Evolutionary conservation across 305 asterid species (phyloP), one percentile per base, ranked within the genome.

Genomic region (Fraxinus greggii): DNA sequence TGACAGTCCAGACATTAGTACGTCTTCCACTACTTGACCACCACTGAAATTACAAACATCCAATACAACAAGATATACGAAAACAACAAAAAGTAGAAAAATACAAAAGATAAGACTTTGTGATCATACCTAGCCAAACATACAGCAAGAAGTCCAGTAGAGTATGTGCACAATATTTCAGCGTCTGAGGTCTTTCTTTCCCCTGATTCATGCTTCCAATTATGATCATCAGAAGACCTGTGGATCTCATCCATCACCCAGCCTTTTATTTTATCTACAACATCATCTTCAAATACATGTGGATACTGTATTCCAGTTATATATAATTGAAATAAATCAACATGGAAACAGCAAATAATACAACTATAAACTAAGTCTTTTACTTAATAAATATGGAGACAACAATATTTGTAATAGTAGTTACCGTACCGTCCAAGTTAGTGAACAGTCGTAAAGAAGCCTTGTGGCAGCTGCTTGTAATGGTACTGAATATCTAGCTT

Each of bases 11-110:
- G 99, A 92, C 80, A 92, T 90, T 80, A 97, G 87, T 86, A 95
- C 97, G 81, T 95, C 99, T 88, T 95, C 99, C 82, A 92, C 99
- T 84, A 97, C 88, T 87, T 92, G 97, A 84, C 93, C 98, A 78
- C 92, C 93, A 80, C 98, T 97, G 86, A 70, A 87, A 90, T 79
- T 78, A 86, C 63, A 78, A 83, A 76, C 63, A 54, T 54, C 63
- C 24, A 5, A 54, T 54, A n/a, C 24, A 54, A n/a, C 24, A 54
- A 54, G 63, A 54, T n/a, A n/a, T 54, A n/a, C 8, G 3, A 31
- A 45, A 59, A 72, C 83, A 80, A 78, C 82, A 69, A 81, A 36
- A 77, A 80, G 24, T 74, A 77, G 81, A 84, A 63, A 72, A 31
- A 78, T 36, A 10, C 40, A 81, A 28, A 19, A 23, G 48, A 69